These are phyloP conservation scores for Calonectria leucothoes DNA, from an alignment of 2,329 filamentous ascomycete species.

Conservation along the genomic window DNA sequence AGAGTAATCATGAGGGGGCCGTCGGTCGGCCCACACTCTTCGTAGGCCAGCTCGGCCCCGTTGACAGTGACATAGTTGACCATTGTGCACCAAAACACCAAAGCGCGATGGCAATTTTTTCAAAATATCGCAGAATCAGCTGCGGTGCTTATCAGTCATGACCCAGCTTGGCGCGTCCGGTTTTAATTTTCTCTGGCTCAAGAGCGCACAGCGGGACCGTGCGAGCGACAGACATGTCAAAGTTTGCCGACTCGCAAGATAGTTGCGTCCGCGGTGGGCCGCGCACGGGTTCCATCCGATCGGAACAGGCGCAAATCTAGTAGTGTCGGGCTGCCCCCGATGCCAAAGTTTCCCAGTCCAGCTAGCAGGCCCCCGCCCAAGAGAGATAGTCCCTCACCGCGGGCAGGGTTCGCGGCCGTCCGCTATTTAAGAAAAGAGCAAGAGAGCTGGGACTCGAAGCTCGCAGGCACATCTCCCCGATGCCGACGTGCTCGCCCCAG, in stretches of 20 bases:
- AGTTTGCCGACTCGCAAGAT: slow-evolving; percentile 3
- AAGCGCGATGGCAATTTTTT: neutral
- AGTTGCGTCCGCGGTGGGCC: slow-evolving; percentile 1
- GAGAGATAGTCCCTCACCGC: neutral
- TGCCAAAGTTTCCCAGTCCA: slow-evolving; percentile 1
- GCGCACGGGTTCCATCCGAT: neutral
- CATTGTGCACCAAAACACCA: slow-evolving; percentile 11
- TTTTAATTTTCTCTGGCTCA: neutral
- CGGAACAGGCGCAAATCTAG: neutral
- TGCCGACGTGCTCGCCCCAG: slow-evolving; percentile 19
- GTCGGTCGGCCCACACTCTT: slow-evolving; percentile 20
- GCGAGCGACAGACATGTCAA: neutral
- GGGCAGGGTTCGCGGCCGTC: neutral
- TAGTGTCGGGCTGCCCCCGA: neutral
- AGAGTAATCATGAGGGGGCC: slow-evolving; percentile 32
- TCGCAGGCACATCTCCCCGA: neutral
- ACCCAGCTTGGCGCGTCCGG: neutral
- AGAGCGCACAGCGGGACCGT: neutral
- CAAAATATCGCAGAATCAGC: neutral
- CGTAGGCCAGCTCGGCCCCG: slow-evolving; percentile 28
- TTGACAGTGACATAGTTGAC: slow-evolving; percentile 20
- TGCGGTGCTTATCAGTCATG: slow-evolving; percentile 1
- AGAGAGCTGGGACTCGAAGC: neutral
- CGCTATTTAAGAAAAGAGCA: neutral
- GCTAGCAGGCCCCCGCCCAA: slow-evolving; percentile 1